phyloP scores from a whole-genome alignment of 768 basidiomycete species.

The Lenzites betulinus region DNA sequence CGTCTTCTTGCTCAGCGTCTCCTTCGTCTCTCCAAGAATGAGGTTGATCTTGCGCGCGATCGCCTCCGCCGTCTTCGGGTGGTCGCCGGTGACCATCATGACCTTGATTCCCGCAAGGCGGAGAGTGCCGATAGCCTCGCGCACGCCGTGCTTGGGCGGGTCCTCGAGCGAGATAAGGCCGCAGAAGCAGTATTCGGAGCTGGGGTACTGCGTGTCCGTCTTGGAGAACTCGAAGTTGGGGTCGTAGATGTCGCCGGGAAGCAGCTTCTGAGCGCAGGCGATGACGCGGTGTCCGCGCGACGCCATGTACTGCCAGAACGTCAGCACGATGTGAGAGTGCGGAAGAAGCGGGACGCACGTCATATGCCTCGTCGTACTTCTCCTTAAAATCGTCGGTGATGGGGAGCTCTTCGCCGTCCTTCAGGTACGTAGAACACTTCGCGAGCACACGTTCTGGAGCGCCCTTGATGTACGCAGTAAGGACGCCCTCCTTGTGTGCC shows the following conservation, averaged over 20 bases:
- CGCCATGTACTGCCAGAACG: constrained; percentile 61
- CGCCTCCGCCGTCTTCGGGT: constrained; percentile 74
- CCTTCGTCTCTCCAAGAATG: constrained; percentile 65
- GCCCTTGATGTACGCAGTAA: constrained; percentile 66
- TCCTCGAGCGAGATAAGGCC: constrained; percentile 70
- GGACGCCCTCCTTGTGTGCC: constrained; percentile 47
- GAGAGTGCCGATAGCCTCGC: constrained; percentile 71
- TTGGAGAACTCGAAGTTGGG: constrained; percentile 53
- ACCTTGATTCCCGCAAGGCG: constrained; percentile 74
- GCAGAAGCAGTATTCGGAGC: constrained; percentile 59
- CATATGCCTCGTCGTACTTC: constrained; percentile 61
- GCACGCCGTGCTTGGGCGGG: constrained; percentile 70
- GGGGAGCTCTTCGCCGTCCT: constrained; percentile 48
- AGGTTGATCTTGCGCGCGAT: constrained; percentile 75
- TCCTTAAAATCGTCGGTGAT: constrained; percentile 58
- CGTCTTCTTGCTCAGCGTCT: constrained; percentile 59
- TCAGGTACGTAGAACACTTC: constrained; percentile 62
- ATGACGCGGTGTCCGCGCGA: constrained; percentile 76
- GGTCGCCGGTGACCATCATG: constrained; percentile 78
- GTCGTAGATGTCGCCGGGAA: constrained; percentile 51
- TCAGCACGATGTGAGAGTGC: not conserved
- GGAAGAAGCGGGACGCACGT: constrained; percentile 39
- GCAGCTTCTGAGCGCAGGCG: constrained; percentile 64
- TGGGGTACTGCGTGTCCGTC: constrained; percentile 55
- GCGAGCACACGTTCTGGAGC: constrained; percentile 69